phyloP scores from a whole-genome alignment of 1,284 basidiomycete species.

The Ustilago hordei region DNA sequence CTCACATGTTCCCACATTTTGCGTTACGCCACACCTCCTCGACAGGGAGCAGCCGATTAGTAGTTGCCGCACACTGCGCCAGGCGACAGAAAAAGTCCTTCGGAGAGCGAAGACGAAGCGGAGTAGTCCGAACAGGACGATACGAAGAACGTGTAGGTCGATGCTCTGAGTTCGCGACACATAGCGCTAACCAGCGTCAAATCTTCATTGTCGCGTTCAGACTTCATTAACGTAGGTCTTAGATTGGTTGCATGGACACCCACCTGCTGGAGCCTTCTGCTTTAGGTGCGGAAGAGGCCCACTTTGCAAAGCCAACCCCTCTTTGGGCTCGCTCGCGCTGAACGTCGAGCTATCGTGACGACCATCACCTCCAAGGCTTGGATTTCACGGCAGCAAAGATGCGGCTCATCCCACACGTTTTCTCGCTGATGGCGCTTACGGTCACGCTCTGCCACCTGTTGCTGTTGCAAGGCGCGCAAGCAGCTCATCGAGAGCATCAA shows the following conservation, averaged over 20 bases:
- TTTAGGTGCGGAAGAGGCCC: neutral
- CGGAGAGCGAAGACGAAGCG: neutral
- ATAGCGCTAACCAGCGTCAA: neutral
- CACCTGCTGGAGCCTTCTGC: conserved; percentile 3
- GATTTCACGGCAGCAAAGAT: neutral
- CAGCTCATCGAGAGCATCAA: neutral
- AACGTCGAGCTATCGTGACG: neutral
- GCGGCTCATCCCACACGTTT: neutral
- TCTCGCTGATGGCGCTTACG: neutral
- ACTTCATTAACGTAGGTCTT: neutral
- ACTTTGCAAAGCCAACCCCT: neutral
- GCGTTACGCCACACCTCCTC: neutral
- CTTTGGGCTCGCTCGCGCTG: neutral
- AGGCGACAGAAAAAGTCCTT: neutral
- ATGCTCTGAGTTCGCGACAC: neutral
- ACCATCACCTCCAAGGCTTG: neutral
- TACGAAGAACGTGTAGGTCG: too few species aligned
- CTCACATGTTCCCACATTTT: neutral
- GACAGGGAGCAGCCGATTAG: neutral
- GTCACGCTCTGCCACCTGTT: conserved; percentile 2
- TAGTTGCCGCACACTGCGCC: neutral
- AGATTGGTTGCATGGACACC: conserved; percentile 9
- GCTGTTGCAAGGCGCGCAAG: neutral
- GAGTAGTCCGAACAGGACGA: neutral
- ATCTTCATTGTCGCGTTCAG: neutral